Percentiles rank a stretch among this genome's conserved stretches.
These are phyloP conservation scores for Russula brevipes DNA, from an alignment of 768 basidiomycete genomes.

Conservation along the genomic window DNA sequence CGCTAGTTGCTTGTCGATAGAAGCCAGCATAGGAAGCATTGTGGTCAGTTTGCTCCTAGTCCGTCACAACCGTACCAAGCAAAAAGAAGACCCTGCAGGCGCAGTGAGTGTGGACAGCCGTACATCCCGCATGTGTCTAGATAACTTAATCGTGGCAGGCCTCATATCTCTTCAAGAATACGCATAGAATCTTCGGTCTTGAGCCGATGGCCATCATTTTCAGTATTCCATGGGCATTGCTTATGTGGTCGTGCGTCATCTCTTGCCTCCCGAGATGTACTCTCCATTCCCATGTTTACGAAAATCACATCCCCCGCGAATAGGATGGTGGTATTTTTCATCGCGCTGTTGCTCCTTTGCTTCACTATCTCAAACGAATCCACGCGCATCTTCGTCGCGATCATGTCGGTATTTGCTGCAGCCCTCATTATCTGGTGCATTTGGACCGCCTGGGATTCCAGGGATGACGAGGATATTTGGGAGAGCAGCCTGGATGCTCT, in stretches of 20 bases:
- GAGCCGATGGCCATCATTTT: constrained; percentile 51
- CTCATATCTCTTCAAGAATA: constrained; percentile 27
- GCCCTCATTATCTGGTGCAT: constrained; percentile 4
- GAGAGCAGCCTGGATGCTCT: neutral
- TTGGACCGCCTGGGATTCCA: neutral
- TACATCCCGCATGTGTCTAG: too few relatives aligned
- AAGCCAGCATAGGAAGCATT: constrained; percentile 45
- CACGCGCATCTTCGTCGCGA: constrained; percentile 15
- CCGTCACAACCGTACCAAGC: constrained; percentile 38
- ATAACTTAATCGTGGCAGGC: constrained; percentile 17
- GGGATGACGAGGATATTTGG: neutral
- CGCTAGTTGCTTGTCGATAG: constrained; percentile 45
- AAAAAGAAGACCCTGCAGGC: constrained; percentile 29
- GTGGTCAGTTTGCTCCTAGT: constrained; percentile 44
- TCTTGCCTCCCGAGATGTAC: neutral
- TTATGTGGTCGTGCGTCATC: constrained; percentile 54
- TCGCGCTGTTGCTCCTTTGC: constrained; percentile 4
- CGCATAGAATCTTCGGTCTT: constrained; percentile 38
- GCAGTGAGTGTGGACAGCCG: constrained; percentile 2
- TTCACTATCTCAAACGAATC: neutral
- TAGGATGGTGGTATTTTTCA: constrained; percentile 4
- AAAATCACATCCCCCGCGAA: neutral
- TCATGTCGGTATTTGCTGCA: neutral
- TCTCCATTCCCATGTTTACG: neutral
- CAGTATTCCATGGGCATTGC: constrained; percentile 50